Evolutionary conservation across 2,329 filamentous ascomycete species (phyloP), one percentile per base, ranked within the genome.

Genomic region (Colletotrichum abscissum): DNA sequence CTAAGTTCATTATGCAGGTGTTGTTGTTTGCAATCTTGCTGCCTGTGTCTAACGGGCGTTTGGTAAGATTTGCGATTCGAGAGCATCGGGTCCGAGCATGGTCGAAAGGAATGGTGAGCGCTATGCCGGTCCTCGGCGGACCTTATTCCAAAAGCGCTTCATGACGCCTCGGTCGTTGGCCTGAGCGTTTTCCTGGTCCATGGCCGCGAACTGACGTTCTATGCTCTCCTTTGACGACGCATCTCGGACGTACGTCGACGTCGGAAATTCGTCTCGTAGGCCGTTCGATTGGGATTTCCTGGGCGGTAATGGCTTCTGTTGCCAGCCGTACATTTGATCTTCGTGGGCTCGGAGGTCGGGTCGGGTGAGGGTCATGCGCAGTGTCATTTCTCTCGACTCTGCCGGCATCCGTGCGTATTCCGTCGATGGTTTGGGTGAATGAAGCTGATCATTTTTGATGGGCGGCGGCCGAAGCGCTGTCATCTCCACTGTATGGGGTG

Each of bases 311-410:
- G 76, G 72, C 49, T 78, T 76, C 38, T 84, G 84, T 78, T 92
- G 90, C 91, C 92, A 94, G 55, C 91, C 91, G 78, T 95, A 94
- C 19, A 94, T 87, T 74, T 92, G 88, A 12, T 92, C 90, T 74
- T 96, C 93, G 75, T 92, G 88, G 5, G 92, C 92, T 55, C 95
- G 92, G 60, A 98, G 88, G 80, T 98, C 96, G 0, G 95, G 94
- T 59, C 95, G 88, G 4, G 97, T 98, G 67, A 98, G 88, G 0
- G 96, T 98, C 95, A 98, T 97, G 62, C 95, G 94, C 62, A 98
- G 84, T 3, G 97, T 98, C 95, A 98, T 98, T 82, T 98, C 95
- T 42, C 95, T 90, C 68, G 90, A 92, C 42, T 88, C 87, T 0
- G 88, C 52, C 12, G 69, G 69, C 22, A 62, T 68, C 59, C 52